Conservation (phyloP, 768 basidiomycete genomes). For the Butyriboletus loyo region DNA sequence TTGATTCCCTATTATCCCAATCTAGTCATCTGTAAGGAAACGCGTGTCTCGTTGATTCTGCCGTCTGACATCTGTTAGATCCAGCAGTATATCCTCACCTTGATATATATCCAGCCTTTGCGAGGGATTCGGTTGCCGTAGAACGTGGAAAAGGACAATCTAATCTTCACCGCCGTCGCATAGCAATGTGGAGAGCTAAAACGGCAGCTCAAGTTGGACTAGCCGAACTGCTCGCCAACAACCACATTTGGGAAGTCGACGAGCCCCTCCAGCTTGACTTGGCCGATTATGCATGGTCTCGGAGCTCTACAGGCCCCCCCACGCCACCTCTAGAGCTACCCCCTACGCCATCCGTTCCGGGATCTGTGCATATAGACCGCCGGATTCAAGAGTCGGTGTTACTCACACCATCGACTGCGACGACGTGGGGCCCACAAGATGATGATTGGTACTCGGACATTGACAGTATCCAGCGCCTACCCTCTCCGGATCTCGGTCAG, state of each 20-base stretch:
- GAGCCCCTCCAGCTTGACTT: slow-evolving; percentile 49
- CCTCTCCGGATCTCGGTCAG: slow-evolving; percentile 57
- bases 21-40: slow-evolving; percentile 35
- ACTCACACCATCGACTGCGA: slow-evolving; percentile 41
- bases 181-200: slow-evolving; percentile 16
- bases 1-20: slow-evolving; percentile 32
- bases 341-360: slow-evolving; percentile 36
- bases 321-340: slow-evolving; percentile 41
- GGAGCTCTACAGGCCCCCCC: slow-evolving; percentile 64
- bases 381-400: slow-evolving; percentile 56
- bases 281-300: slow-evolving; percentile 68
- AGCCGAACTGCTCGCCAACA: slow-evolving; percentile 13
- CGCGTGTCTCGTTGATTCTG: neutral
- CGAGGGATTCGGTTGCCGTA: neutral
- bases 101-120: slow-evolving; percentile 16
- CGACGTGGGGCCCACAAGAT: slow-evolving; percentile 56
- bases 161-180: slow-evolving; percentile 9
- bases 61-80: slow-evolving; percentile 17
- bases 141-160: slow-evolving; percentile 1
- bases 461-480: slow-evolving; percentile 37
- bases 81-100: slow-evolving; percentile 22
- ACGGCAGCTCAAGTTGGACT: slow-evolving; percentile 22
- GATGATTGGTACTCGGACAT: slow-evolving; percentile 36
- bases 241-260: slow-evolving; percentile 21
- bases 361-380: slow-evolving; percentile 56